phyloP scores from a whole-genome alignment of 2,329 filamentous ascomycete species.

The Chrysoporthe deuterocubensis region DNA sequence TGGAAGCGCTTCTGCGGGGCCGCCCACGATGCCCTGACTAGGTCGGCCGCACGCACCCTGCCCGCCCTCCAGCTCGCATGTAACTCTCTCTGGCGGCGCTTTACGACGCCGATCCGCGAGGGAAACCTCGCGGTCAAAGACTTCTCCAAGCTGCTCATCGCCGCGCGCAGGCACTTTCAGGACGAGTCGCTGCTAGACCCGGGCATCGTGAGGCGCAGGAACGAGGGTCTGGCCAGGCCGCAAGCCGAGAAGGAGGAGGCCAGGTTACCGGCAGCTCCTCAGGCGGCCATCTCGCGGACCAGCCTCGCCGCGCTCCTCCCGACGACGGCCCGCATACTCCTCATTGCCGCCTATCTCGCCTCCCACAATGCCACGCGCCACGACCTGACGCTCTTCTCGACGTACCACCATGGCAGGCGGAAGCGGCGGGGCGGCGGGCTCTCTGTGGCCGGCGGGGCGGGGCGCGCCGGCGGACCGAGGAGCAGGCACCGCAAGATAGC shows the following conservation, averaged over 20 bases:
- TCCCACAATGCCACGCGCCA: slow-evolving; percentile 79
- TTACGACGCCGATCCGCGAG: slow-evolving; percentile 75
- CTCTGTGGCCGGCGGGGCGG: slow-evolving; percentile 37
- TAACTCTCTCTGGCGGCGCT: slow-evolving; percentile 79
- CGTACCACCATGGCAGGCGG: slow-evolving; percentile 60
- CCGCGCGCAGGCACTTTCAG: slow-evolving; percentile 70
- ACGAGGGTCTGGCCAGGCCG: background rate
- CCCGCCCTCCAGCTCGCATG: slow-evolving; percentile 73
- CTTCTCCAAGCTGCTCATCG: slow-evolving; percentile 81
- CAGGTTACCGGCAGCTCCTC: background rate
- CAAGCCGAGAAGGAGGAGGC: background rate
- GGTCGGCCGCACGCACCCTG: slow-evolving; percentile 79
- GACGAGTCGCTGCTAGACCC: slow-evolving; percentile 73
- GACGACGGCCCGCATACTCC: slow-evolving; percentile 72
- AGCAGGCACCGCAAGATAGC: slow-evolving; percentile 72
- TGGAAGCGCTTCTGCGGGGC: slow-evolving; percentile 82
- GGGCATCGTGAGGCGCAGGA: slow-evolving; percentile 51
- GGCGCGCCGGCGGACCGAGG: slow-evolving; percentile 38
- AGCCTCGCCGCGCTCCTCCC: slow-evolving; percentile 66
- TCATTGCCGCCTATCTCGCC: slow-evolving; percentile 79
- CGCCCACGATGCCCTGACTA: slow-evolving; percentile 84
- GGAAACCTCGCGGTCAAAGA: slow-evolving; percentile 78
- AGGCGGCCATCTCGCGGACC: slow-evolving; percentile 32
- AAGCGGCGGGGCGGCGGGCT: slow-evolving; percentile 53
- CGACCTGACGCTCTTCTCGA: slow-evolving; percentile 77